These are phyloP conservation scores for Rhododendron griersonianum DNA, from an alignment of 148 eudicot genomes.

Conservation along the genomic window DNA sequence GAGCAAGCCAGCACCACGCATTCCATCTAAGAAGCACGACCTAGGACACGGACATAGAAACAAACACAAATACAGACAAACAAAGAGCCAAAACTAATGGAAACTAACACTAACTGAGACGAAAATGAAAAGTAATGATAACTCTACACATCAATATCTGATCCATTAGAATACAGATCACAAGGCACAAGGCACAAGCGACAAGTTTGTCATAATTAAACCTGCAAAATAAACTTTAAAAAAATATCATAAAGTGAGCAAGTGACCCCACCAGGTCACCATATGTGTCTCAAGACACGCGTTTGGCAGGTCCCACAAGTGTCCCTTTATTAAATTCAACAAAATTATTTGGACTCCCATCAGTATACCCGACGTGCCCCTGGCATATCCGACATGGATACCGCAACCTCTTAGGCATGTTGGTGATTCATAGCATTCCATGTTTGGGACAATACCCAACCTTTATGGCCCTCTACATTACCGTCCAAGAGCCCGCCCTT, in stretches of 20 bases:
- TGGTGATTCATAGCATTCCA: not conserved
- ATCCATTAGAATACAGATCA: not conserved
- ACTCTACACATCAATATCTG: not conserved
- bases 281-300: not conserved
- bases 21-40: not conserved
- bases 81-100: not conserved
- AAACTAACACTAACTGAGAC: not conserved
- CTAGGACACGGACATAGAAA: not conserved
- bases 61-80: not conserved
- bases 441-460: not conserved
- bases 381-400: not conserved
- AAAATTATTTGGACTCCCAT: not conserved
- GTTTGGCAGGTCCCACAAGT: not conserved
- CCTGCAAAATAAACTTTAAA: not conserved
- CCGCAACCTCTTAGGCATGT: not conserved
- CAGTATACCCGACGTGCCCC: not conserved
- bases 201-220: not conserved
- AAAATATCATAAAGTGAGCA: not conserved
- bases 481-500: not conserved
- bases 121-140: not conserved
- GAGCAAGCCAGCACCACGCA: not conserved
- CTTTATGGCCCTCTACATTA: not conserved
- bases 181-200: not conserved
- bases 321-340: not conserved
- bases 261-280: not conserved